These are phyloP conservation scores for Chlamydomonas sp. DNA, from an alignment of 139 green algal genomes.

Conservation along the genomic window DNA sequence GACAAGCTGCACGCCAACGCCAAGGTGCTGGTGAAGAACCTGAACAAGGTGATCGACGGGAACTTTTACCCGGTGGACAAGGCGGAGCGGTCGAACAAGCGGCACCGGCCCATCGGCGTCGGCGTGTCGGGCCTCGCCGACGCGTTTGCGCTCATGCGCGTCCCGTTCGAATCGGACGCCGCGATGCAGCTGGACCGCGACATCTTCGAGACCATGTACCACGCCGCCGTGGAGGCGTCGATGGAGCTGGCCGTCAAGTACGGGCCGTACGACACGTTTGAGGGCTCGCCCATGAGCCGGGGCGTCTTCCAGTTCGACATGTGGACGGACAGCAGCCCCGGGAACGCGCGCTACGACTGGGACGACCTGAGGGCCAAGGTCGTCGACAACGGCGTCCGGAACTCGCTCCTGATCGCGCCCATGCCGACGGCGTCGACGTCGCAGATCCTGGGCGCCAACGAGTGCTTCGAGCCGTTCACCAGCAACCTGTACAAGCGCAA, in stretches of 20 bases:
- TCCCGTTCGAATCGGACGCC: slow-evolving; percentile 25
- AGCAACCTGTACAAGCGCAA: slow-evolving; percentile 30
- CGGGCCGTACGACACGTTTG: slow-evolving; percentile 18
- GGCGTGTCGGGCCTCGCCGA: slow-evolving; percentile 36
- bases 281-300: slow-evolving; percentile 16
- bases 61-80: slow-evolving; percentile 32
- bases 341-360: slow-evolving; percentile 9
- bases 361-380: background rate
- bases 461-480: slow-evolving; percentile 35
- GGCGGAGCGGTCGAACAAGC: slow-evolving; percentile 23
- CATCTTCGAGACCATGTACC: slow-evolving; percentile 42
- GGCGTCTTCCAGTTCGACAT: slow-evolving; percentile 39
- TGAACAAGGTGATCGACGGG: slow-evolving; percentile 35
- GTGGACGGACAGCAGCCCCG: slow-evolving; percentile 7
- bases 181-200: slow-evolving; percentile 19
- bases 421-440: slow-evolving; percentile 34
- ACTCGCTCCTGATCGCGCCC: slow-evolving; percentile 22
- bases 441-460: slow-evolving; percentile 33
- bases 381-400: slow-evolving; percentile 17
- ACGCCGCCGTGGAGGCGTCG: slow-evolving; percentile 22
- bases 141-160: slow-evolving; percentile 23
- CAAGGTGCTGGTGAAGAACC: slow-evolving; percentile 23
- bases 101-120: slow-evolving; percentile 28
- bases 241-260: slow-evolving; percentile 14
- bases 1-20: slow-evolving; percentile 11